These are phyloP conservation scores for Rhizophlyctis rosea DNA, from an alignment of 192 early-diverging fungal species.

Conservation along the genomic window DNA sequence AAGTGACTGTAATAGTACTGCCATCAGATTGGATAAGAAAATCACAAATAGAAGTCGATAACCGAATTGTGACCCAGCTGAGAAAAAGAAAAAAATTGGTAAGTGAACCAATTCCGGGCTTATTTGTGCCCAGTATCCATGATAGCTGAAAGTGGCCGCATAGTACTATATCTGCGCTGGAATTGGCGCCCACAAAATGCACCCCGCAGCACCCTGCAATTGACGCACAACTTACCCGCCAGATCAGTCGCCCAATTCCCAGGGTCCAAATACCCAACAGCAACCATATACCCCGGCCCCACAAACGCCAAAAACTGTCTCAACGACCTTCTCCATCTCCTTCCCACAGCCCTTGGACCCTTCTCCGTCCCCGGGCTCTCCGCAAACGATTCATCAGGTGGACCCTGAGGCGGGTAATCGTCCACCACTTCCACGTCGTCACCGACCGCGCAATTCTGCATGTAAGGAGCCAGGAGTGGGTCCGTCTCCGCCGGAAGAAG, in stretches of 20 bases:
- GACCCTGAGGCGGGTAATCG: too few species aligned
- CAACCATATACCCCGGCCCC: slow-evolving; percentile 51
- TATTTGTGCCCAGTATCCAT: background rate
- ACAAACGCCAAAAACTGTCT: slow-evolving; percentile 32
- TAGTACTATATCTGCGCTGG: too few species aligned
- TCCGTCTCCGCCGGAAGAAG: too few species aligned
- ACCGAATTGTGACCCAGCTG: slow-evolving; percentile 70
- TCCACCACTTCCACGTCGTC: too few species aligned
- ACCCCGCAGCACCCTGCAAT: too few species aligned
- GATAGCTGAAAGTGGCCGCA: background rate
- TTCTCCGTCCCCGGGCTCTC: too few species aligned
- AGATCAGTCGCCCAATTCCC: slow-evolving; percentile 87
- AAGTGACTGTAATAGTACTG: slow-evolving; percentile 72
- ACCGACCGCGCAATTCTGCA: too few species aligned
- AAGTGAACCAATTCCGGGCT: background rate
- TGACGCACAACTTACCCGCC: slow-evolving; percentile 36
- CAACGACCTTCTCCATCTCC: background rate
- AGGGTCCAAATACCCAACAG: slow-evolving; percentile 68
- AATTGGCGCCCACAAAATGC: too few species aligned
- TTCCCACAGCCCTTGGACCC: too few species aligned
- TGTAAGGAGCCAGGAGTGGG: too few species aligned
- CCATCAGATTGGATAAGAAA: slow-evolving; percentile 70
- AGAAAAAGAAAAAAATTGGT: slow-evolving; percentile 1
- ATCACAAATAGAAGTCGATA: slow-evolving; percentile 74
- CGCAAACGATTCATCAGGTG: too few species aligned